phyloP scores from a whole-genome alignment of 1,139 yeast genomes.

The Sugiyamaella neomexicana region DNA sequence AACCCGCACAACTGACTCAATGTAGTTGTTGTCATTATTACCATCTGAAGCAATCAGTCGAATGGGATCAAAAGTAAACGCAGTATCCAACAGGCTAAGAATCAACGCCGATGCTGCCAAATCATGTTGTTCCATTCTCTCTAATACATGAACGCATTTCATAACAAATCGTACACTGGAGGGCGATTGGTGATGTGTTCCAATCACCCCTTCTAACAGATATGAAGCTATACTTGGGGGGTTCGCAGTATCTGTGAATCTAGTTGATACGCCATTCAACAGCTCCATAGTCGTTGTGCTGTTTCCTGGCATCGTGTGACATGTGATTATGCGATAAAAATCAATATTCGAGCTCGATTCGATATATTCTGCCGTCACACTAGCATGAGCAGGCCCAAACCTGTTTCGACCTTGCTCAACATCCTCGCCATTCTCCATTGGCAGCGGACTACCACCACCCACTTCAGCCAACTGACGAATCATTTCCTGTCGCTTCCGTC shows the following conservation, averaged over 20 bases:
- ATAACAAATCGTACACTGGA: slow-evolving; percentile 45
- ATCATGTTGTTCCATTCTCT: slow-evolving; percentile 30
- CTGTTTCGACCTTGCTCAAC: too few relatives aligned
- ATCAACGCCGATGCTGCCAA: slow-evolving; percentile 51
- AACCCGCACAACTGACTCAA: background rate
- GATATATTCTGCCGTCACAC: background rate
- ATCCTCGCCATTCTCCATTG: too few relatives aligned
- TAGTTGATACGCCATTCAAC: slow-evolving; percentile 27
- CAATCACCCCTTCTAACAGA: slow-evolving; percentile 33
- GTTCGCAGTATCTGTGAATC: too few relatives aligned
- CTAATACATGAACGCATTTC: slow-evolving; percentile 40
- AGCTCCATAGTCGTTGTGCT: slow-evolving; percentile 34
- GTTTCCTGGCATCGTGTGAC: slow-evolving; percentile 21
- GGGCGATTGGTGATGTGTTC: slow-evolving; percentile 38
- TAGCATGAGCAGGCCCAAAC: background rate
- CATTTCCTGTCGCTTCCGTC: slow-evolving; percentile 19
- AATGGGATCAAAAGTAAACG: slow-evolving; percentile 49
- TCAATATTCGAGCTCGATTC: slow-evolving; percentile 4
- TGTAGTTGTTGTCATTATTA: background rate
- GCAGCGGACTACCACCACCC: background rate
- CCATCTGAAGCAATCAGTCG: background rate
- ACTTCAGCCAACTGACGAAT: slow-evolving; percentile 3
- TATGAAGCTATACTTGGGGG: slow-evolving; percentile 1
- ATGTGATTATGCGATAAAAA: slow-evolving; percentile 5
- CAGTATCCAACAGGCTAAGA: slow-evolving; percentile 52